Evolutionary conservation across 768 basidiomycete species (phyloP), one percentile per base, ranked within the genome.

Genomic region (Lanmaoa rubissima): DNA sequence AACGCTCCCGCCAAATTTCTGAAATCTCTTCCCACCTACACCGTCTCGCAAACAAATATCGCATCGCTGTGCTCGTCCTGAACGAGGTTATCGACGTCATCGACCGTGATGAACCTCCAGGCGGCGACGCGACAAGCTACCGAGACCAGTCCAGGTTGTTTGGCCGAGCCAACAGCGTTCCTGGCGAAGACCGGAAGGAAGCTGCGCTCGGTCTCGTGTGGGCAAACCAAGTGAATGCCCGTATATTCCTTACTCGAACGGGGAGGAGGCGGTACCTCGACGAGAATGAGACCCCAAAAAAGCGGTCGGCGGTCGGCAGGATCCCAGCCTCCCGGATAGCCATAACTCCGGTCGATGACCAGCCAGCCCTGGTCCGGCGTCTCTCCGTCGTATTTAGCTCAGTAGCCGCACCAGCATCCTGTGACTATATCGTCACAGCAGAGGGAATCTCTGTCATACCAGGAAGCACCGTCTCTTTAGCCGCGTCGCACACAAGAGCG

Each of bases 51-150:
- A 75, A 73, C 61, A 75, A 74, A 53, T 76, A 89, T 65, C 74
- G 77, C 32, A 69, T 95, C 24, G 91, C 91, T 0, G 76, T 98
- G 21, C 72, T 98, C 24, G 85, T 97, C 47, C 74, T 98, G 50
- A 98, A 98, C 73, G 92, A 95, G 71, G 94, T 95, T 6, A 78
- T 84, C 16, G 93, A 95, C 67, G 84, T 82, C n/a, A 87, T 92
- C 57, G 72, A 83, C 38, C 73, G 70, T 12, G 64, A 55, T 16
- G 48, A 49, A 1, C 42, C 36, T 45, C 50, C 58, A 11, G 14
- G 49, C 57, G 59, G 65, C 12, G 55, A 61, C 34, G 70, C 64
- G 32, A 73, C 90, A 32, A 56, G 81, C 10, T 97, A 96, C 66
- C 77, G 79, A 5, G 80, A 84, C 19, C 93, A 96, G 65, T 79